Evolutionary conservation across 495 filamentous ascomycete species (phyloP), one percentile per base, ranked within the genome.

Genomic region (Wilcoxina mikolae): DNA sequence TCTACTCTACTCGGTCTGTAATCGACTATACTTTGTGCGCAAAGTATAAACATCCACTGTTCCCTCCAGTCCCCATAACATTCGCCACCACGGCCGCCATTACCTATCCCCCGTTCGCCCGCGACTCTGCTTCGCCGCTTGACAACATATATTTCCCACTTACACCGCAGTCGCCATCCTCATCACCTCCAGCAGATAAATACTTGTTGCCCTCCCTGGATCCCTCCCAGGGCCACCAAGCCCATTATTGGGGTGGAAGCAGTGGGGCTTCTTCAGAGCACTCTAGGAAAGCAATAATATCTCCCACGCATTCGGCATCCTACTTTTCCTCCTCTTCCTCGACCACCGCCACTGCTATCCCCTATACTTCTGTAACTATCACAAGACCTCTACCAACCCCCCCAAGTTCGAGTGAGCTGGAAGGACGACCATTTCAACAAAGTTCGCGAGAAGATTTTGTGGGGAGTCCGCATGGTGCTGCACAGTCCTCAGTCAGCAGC

Each of bases 231-330:
- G 62, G 62, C 58, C 63, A 65, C 51, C 62, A 65, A 60, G 29
- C 63, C 59, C 62, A 65, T 38, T 66, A 56, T 52, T 66, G 63
- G 63, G 62, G 61, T 43, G 61, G 62, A 55, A 55, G 63, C 52
- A 45, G 39, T 29, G 51, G 39, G 1, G 17, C 51, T 26, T 5
- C 31, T 23, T 52, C 49, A 9, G 45, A 49, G 3, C 45, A 10
- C 3, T 49, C 49, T 28, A 10, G 11, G 9, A 11, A 3, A 9
- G 49, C 49, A 52, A 17, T 23, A 22, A 39, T 25, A 2, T 54
- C 51, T 45, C 51, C 51, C 18, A 15, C 33, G 4, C 49, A 24
- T 44, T 44, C 51, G n/a, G 22, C 15, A 26, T 26, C 51, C 17
- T 54, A 38, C 23, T 52, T 44, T 20, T 57, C 62, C 43, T 56